These are phyloP conservation scores for Saccharomycopsis sp. DNA, from an alignment of 805 yeast species.

Conservation along the genomic window DNA sequence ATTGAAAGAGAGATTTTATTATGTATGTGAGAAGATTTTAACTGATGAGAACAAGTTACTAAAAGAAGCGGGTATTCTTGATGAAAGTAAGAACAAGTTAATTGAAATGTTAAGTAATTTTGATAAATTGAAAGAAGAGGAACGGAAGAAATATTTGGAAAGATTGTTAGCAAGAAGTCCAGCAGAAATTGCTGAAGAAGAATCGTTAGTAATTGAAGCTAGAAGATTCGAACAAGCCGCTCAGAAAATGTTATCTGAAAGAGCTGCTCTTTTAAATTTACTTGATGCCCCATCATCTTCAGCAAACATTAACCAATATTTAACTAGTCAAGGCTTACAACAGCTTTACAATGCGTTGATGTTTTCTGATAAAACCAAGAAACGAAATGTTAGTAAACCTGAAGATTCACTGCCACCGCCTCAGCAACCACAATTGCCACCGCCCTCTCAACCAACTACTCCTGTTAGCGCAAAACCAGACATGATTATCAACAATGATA, in stretches of 20 bases:
- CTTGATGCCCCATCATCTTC: conserved; percentile 78
- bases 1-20: conserved; percentile 73
- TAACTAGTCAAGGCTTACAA: conserved; percentile 82
- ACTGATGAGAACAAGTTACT: conserved; percentile 29
- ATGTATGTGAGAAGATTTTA: conserved; percentile 52
- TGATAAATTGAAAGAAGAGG: conserved; percentile 63
- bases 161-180: conserved; percentile 78
- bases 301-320: conserved; percentile 66
- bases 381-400: conserved; percentile 36
- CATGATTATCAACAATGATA: not conserved
- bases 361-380: conserved; percentile 53
- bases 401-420: too few relatives aligned
- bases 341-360: conserved; percentile 77
- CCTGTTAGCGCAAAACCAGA: not conserved
- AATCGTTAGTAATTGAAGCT: conserved; percentile 87
- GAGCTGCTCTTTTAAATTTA: conserved; percentile 68
- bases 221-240: conserved; percentile 88
- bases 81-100: conserved; percentile 39
- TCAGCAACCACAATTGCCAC: not conserved
- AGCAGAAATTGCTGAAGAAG: conserved; percentile 97
- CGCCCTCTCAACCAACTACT: not conserved
- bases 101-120: conserved; percentile 57
- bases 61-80: conserved; percentile 25
- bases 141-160: conserved; percentile 74
- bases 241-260: conserved; percentile 75